Conservation (phyloP, 2,329 filamentous ascomycete species). For the Aspergillus chevalieri region DNA sequence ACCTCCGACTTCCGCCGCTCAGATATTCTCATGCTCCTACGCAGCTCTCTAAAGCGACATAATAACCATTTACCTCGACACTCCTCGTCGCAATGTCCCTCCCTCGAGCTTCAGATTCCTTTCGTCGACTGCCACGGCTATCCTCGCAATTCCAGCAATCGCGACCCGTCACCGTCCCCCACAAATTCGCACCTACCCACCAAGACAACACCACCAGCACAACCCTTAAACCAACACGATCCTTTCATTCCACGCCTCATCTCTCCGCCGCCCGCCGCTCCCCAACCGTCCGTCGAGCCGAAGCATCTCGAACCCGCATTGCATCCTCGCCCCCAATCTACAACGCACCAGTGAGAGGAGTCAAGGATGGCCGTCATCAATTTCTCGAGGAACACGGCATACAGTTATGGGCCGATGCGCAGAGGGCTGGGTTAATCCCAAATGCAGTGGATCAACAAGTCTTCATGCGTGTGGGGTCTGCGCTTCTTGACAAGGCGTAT, state of each 20-base stretch:
- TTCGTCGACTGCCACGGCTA: constrained; percentile 11
- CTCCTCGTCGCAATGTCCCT: constrained; percentile 10
- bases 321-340: neutral
- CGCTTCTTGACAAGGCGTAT: neutral
- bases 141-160: neutral
- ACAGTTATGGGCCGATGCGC: neutral
- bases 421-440: neutral
- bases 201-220: neutral
- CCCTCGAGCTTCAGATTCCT: constrained; percentile 9
- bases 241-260: constrained; percentile 9
- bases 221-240: neutral
- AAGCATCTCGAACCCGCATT: neutral
- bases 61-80: neutral
- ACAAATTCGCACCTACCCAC: neutral
- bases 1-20: constrained; percentile 1
- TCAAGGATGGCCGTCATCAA: neutral
- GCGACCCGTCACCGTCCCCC: neutral
- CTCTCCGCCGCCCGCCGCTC: constrained; percentile 5
- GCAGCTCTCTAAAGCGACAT: neutral
- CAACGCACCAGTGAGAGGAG: neutral
- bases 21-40: neutral
- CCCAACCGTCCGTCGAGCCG: constrained; percentile 6
- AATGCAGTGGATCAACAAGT: neutral
- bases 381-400: neutral
- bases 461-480: neutral